Percentiles rank a stretch among this genome's conserved stretches.
phyloP scores from a whole-genome alignment of 306 rosid genomes.

The Crotalaria pallida region DNA sequence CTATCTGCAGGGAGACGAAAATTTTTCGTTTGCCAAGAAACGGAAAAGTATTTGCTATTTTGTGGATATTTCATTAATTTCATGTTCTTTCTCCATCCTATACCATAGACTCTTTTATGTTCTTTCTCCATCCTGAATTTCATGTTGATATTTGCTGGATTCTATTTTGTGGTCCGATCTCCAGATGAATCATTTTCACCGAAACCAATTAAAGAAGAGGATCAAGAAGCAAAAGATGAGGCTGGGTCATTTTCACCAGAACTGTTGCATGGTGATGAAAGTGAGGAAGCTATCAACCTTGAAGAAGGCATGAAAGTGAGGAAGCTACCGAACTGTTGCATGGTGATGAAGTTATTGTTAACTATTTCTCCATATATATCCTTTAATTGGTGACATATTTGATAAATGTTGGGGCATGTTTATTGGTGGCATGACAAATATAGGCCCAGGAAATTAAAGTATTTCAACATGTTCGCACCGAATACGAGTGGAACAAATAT shows the following conservation, averaged over 20 bases:
- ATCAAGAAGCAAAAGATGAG: slow-evolving; percentile 52
- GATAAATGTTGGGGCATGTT: slow-evolving; percentile 52
- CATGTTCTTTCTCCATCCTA: too few relatives aligned
- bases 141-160: neutral
- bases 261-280: slow-evolving; percentile 75
- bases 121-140: too few relatives aligned
- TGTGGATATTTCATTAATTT: too few relatives aligned
- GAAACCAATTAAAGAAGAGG: slow-evolving; percentile 54
- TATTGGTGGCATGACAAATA: too few relatives aligned
- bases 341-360: slow-evolving; percentile 48
- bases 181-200: too few relatives aligned
- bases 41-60: too few relatives aligned
- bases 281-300: slow-evolving; percentile 82
- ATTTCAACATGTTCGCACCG: too few relatives aligned
- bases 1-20: too few relatives aligned
- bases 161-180: slow-evolving; percentile 9
- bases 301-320: slow-evolving; percentile 90
- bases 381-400: neutral
- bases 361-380: neutral
- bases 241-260: slow-evolving; percentile 88
- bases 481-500: too few relatives aligned
- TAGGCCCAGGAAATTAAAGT: too few relatives aligned
- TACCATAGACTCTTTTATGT: too few relatives aligned
- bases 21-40: too few relatives aligned
- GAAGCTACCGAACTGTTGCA: slow-evolving; percentile 94